A percentile compares a stretch with the other conserved stretches of the same genome.
Evolutionary conservation across 177 flowering plant species (phyloP).

Genomic region (Vitis hybrid): DNA sequence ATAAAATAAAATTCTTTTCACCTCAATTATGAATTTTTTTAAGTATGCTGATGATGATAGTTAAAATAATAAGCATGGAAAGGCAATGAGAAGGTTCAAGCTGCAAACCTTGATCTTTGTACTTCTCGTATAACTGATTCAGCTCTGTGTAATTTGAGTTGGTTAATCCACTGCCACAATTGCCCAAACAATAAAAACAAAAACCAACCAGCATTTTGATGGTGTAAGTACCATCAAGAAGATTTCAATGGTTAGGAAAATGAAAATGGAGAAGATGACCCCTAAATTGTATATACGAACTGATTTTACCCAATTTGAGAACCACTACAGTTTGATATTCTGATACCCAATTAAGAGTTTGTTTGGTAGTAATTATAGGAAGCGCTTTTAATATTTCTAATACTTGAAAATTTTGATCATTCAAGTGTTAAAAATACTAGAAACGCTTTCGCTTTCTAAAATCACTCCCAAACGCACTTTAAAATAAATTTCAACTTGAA

Average conservation of each 20-base stretch:
- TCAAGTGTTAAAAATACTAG: no score
- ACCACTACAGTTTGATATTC: background rate
- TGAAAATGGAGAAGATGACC: background rate
- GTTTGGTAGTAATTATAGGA: no score
- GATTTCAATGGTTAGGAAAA: background rate
- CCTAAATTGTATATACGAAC: background rate
- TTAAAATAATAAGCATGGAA: no score
- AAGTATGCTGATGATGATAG: no score
- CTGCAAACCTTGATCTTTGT: slow-evolving; percentile 69
- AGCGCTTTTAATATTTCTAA: no score
- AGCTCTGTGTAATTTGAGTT: slow-evolving; percentile 83
- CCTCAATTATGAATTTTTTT: no score
- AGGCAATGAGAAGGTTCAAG: background rate
- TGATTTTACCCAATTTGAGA: background rate
- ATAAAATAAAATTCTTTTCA: no score
- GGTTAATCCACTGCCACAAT: slow-evolving; percentile 64
- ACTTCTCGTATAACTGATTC: slow-evolving; percentile 62
- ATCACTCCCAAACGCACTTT: no score
- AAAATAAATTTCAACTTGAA: background rate
- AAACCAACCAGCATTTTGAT: no score
- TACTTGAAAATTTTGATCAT: no score
- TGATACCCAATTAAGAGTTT: background rate
- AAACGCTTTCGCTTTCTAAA: no score
- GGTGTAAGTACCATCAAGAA: background rate
- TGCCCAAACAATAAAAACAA: background rate